Base-by-base conservation (phyloP, 1,284 basidiomycete species). In the Boletus smithii region DNA sequence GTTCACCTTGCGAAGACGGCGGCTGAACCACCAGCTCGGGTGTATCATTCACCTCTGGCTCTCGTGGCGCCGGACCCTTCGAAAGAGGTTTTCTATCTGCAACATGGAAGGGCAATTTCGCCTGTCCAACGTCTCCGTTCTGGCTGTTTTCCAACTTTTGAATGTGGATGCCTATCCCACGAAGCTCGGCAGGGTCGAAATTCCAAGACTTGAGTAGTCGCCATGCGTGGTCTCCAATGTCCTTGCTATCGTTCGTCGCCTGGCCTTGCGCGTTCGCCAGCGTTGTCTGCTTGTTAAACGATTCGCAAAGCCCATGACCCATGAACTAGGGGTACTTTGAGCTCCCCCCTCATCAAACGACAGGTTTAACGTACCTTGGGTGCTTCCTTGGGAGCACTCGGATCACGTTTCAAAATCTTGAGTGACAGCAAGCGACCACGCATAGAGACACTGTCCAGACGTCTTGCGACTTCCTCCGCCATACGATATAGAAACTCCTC, bases 81-180 rank as follows among this genome's bases (percentile, higher is more conserved):
- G 44, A 51, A 10, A 14, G 23, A 5, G 41, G 36, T 27, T 31
- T 53, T 30, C 22, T 49, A 11, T 50, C 44, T 13, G 61, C 49
- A 45, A 55, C 63, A 44, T 71, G 73, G 65, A 88, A 89, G 0
- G 73, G 69, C 17, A 87, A 62, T 16, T 71, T 69, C 2, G 67
- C 73, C 58, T 88, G 86, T 7, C 77, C 70, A 9, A 59, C 50
- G 26, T 58, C 52, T 34, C 48, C 18, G 43, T 52, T 44, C 54
- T 60, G 47, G 23, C 51, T 48, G 18, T 76, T 64, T 62, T 94
- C 91, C 0, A 97, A 75, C 65, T 95, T 97, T 59, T 88, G 85
- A n/a, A 97, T 80, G 61, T 93, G 91, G 20, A 99, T 88, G 0
- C 91, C 92, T 44, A 99, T 80, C 0, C 95, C 95, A n/a, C 97